Evolutionary conservation across 129 eudicot genomes (phyloP), one percentile per base, ranked within the genome.

Genomic region (Calendula officinalis): DNA sequence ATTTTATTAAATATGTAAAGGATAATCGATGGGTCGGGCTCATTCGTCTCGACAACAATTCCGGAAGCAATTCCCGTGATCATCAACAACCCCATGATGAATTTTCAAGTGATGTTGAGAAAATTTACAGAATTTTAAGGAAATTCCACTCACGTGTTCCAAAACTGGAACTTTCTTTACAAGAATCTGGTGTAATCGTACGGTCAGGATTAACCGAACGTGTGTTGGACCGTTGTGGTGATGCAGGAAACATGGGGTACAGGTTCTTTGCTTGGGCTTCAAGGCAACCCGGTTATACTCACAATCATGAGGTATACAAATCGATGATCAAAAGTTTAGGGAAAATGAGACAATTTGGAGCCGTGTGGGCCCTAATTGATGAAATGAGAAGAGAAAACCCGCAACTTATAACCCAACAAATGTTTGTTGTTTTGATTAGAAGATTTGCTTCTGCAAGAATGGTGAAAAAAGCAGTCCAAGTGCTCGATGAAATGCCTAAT

Each of bases 401-500:
- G 1, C 81, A 81, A 38, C 81, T 86, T 44, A 78, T 90, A 41
- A 59, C 91, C 7, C 80, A 87, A 0, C 95, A 84, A 45, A 85
- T 90, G 49, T 86, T 90, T 75, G 75, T 90, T 70, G 76, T 86
- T 1, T 74, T 90, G 67, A 90, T 90, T 73, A 84, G 97, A 66
- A 70, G 92, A 60, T 90, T 86, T 67, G 95, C 95, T 15, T 86
- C 95, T 1, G 73, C 87, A 2, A 82, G 83, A 79, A 86, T 90
- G 95, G 97, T 90, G 68, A 86, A 84, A 69, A 86, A 84, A 72
- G 97, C 97, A 41, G 58, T 84, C 39, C 81, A 90, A 50, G 97
- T 90, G 80, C 73, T 90, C 13, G 97, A 86, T 71, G 97, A 82
- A 77, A 90, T 90, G 97, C 97, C 95, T 2, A 82, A 86, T 32